Evolutionary conservation across 306 rosid species (phyloP).

Genomic region (Rosa persica): DNA sequence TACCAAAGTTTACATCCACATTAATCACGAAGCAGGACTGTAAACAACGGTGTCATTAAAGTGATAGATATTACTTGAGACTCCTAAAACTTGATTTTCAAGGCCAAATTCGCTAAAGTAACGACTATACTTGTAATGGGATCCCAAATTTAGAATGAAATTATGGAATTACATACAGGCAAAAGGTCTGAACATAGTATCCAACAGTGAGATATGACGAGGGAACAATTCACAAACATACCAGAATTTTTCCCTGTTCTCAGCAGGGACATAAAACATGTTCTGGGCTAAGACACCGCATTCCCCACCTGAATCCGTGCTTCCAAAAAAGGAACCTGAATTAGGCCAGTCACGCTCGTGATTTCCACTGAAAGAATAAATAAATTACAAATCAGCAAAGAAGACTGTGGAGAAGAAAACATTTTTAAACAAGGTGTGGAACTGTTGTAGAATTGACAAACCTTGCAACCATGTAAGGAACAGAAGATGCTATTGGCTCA

Average conservation of each 20-base stretch:
- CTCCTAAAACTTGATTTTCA: background rate
- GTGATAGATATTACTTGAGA: background rate
- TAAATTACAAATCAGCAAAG: slow-evolving; percentile 18
- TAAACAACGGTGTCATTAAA: background rate
- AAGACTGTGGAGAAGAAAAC: slow-evolving; percentile 24
- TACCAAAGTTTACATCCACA: background rate
- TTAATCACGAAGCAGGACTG: background rate
- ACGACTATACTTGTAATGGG: background rate
- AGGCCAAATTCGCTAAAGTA: background rate
- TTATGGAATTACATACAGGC: background rate
- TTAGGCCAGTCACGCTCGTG: slow-evolving; percentile 99
- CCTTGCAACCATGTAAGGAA: slow-evolving; percentile 96
- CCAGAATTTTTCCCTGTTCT: slow-evolving; percentile 87
- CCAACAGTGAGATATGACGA: background rate
- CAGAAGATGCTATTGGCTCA: slow-evolving; percentile 88
- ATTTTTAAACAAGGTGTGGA: slow-evolving; percentile 5
- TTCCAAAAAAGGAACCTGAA: slow-evolving; percentile 76
- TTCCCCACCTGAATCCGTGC: slow-evolving; percentile 92
- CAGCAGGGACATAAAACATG: slow-evolving; percentile 92
- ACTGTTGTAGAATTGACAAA: slow-evolving; percentile 23
- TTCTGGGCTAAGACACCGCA: slow-evolving; percentile 82
- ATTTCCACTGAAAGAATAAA: slow-evolving; percentile 63
- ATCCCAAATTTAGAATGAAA: background rate
- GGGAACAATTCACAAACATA: too few species aligned
- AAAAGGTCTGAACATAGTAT: background rate